phyloP scores from a whole-genome alignment of 2,329 filamentous ascomycete species.

The Hypoxylon sp. region DNA sequence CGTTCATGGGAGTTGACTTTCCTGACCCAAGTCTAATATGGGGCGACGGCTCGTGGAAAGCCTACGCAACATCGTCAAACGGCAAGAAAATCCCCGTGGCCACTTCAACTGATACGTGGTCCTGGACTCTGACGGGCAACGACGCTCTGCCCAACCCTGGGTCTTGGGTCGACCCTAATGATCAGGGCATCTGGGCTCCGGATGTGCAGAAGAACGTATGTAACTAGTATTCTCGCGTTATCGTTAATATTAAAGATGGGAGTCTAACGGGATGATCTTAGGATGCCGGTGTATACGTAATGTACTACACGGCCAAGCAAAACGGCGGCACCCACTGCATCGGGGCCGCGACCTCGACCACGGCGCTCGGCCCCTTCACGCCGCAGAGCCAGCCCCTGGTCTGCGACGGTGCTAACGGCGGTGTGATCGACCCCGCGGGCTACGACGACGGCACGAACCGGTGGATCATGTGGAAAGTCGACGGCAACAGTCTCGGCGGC shows the following conservation, averaged over 20 bases:
- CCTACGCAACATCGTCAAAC: constrained; percentile 52
- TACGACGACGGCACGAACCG: constrained; percentile 53
- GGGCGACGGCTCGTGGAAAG: constrained; percentile 53
- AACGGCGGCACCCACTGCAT: constrained; percentile 53
- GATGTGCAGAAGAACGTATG: constrained; percentile 53
- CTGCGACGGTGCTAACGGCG: constrained; percentile 51
- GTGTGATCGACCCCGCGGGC: constrained; percentile 53
- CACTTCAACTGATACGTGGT: constrained; percentile 48
- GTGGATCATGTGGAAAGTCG: constrained; percentile 55
- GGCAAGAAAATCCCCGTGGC: constrained; percentile 51
- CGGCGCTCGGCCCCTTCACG: constrained; percentile 50
- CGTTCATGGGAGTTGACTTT: constrained; percentile 48
- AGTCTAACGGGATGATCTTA: constrained; percentile 22
- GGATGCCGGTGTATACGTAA: constrained; percentile 52
- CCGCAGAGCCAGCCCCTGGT: constrained; percentile 47
- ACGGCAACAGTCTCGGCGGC: constrained; percentile 53
- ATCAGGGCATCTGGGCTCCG: constrained; percentile 51
- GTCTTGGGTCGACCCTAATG: constrained; percentile 49
- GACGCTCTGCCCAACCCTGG: constrained; percentile 52
- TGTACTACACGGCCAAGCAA: constrained; percentile 53
- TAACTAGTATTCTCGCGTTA: constrained; percentile 3
- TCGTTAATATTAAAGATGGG: neutral
- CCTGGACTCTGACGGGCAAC: constrained; percentile 49
- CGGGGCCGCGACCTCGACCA: constrained; percentile 50
- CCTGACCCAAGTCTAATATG: constrained; percentile 52